Base-by-base conservation (phyloP, 148 eudicot species). In the Limonium bicolor region DNA sequence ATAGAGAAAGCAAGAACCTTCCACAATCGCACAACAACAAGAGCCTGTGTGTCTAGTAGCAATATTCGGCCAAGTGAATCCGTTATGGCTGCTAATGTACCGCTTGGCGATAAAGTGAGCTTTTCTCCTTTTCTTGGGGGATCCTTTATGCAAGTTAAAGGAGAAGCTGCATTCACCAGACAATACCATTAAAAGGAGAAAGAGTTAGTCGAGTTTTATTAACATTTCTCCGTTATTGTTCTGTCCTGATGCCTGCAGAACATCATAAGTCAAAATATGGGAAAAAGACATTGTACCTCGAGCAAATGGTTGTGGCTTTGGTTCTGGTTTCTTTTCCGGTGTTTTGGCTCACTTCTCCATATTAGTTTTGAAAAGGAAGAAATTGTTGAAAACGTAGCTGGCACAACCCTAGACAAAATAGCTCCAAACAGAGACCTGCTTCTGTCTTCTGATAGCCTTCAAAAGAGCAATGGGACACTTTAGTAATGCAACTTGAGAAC, bases 41-140 rank as follows among this genome's bases (percentile, higher is more conserved):
- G 95, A 18, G 97, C 97, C 48, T 73, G 92, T 17, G 97, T 90
- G 66, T 90, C 97, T 57, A 84, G 60, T 17, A 90, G 78, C 72
- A 84, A 61, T 59, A 90, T 78, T 31, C 95, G 87, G 32, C 97
- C 97, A 38, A 90, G 97, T 49, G 97, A 90, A 59, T 90, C 97
- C 10, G 97, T 84, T 65, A 90, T 84, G 51, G 97, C 95, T 51
- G 97, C 97, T 75, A 90, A 71, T 57, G 93, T 84, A 66, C 97
- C 97, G 60, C 95, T 90, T 38, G 97, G 97, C 13, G 97, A 80
- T 49, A 90, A 61, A 20, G 95, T 84, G 46, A 90, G 95, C 66
- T 75, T 84, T 68, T 90, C 95, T 29, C 97, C 97, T 53, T 77
- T 84, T 63, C 97, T 77, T 7, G 97, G 93, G 2, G 74, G 74